Conservation (phyloP, 1,284 basidiomycete species). For the Mycena citricolor region DNA sequence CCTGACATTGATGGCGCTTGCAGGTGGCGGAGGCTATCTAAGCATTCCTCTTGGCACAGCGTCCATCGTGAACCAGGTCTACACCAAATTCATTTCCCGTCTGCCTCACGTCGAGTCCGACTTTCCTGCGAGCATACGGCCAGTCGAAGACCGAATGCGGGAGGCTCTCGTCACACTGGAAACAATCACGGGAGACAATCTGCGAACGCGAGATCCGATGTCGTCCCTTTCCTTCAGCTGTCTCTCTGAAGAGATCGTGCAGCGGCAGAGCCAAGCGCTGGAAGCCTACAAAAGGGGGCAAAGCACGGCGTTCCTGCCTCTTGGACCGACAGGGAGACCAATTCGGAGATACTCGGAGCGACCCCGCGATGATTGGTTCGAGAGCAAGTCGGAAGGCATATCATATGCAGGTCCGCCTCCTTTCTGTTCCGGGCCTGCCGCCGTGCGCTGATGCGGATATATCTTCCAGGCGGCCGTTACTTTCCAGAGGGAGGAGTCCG, state of each 20-base stretch:
- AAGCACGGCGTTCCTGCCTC: conserved; percentile 53
- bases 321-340: conserved; percentile 54
- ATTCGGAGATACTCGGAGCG: conserved; percentile 48
- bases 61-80: conserved; percentile 65
- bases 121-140: conserved; percentile 33
- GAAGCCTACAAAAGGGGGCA: conserved; percentile 46
- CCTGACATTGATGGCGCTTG: conserved; percentile 3
- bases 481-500: conserved; percentile 27
- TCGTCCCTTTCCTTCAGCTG: conserved; percentile 71
- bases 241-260: conserved; percentile 48
- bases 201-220: conserved; percentile 51
- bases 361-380: conserved; percentile 62
- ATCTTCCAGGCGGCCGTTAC: conserved; percentile 13
- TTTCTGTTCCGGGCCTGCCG: too few species aligned
- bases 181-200: conserved; percentile 48
- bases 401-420: conserved; percentile 53
- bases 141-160: conserved; percentile 48
- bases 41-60: conserved; percentile 51
- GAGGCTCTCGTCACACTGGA: conserved; percentile 53
- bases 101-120: conserved; percentile 52
- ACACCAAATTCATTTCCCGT: conserved; percentile 58
- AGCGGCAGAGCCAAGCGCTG: conserved; percentile 51
- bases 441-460: too few species aligned
- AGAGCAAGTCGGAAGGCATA: conserved; percentile 53
- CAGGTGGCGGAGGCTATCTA: conserved; percentile 52